Percentiles rank a stretch among this genome's conserved stretches.
Evolutionary conservation across 2,329 filamentous ascomycete species (phyloP).

Genomic region (Cladosporium velox): DNA sequence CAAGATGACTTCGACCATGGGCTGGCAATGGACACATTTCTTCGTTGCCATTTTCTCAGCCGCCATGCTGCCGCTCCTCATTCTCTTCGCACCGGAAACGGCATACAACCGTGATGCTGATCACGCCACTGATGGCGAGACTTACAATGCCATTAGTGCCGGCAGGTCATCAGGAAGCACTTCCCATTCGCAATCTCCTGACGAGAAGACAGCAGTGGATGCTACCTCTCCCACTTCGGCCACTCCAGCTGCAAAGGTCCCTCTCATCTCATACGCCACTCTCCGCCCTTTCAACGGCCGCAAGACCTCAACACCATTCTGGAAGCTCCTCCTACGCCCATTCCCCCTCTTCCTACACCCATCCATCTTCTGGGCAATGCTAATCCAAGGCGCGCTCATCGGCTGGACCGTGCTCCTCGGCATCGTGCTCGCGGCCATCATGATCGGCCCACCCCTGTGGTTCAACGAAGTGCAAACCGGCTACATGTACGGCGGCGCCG

Average conservation of each 20-base stretch:
- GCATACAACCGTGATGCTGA: conserved; percentile 67
- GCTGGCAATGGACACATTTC: conserved; percentile 89
- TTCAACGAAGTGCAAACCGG: conserved; percentile 80
- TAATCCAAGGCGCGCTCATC: conserved; percentile 87
- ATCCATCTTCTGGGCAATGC: conserved; percentile 75
- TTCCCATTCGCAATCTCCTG: background rate
- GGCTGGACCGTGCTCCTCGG: conserved; percentile 95
- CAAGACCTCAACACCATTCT: conserved; percentile 75
- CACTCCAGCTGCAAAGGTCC: conserved; percentile 8
- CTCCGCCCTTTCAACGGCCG: conserved; percentile 71
- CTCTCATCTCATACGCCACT: conserved; percentile 29
- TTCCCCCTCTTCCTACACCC: conserved; percentile 83
- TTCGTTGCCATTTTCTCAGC: conserved; percentile 82
- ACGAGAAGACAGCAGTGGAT: conserved; percentile 1
- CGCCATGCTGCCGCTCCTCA: conserved; percentile 66
- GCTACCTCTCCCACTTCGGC: background rate
- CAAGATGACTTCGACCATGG: conserved; percentile 73
- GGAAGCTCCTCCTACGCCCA: conserved; percentile 66
- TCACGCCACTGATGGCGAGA: conserved; percentile 69
- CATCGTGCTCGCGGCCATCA: conserved; percentile 78
- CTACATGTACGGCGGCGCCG: conserved; percentile 84
- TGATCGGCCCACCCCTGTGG: conserved; percentile 77
- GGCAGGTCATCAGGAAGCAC: background rate
- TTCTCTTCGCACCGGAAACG: conserved; percentile 84
- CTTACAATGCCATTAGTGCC: conserved; percentile 23